Percentiles rank a stretch among this genome's conserved stretches.
Conservation (phyloP, 2,329 filamentous ascomycete species). For the Colletotrichum tropicicola region DNA sequence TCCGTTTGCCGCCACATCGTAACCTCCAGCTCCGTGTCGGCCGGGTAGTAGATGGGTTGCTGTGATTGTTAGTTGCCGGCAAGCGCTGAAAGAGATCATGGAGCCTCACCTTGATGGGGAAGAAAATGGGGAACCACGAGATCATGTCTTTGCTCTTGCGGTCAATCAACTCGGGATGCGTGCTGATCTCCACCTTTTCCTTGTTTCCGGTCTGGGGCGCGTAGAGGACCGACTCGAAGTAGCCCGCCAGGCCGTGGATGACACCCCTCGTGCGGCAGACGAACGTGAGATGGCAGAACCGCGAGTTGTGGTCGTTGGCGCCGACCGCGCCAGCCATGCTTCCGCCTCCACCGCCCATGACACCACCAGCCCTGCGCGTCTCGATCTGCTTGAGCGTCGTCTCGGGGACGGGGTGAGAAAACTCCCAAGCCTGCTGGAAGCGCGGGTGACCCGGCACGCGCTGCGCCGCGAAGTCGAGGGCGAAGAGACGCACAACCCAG, state of each 20-base stretch:
- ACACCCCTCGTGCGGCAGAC: conserved; percentile 81
- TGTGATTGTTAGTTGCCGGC: conserved; percentile 45
- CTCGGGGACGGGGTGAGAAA: conserved; percentile 76
- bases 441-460: conserved; percentile 63
- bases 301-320: conserved; percentile 89
- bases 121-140: conserved; percentile 99
- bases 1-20: conserved; percentile 98
- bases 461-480: conserved; percentile 81
- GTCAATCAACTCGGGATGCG: conserved; percentile 90
- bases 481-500: conserved; percentile 92
- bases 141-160: conserved; percentile 97
- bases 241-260: conserved; percentile 90
- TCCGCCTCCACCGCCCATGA: conserved; percentile 73
- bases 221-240: conserved; percentile 97
- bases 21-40: conserved; percentile 84
- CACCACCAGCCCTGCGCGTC: conserved; percentile 69
- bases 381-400: conserved; percentile 63
- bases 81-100: background rate
- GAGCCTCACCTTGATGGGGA: conserved; percentile 83
- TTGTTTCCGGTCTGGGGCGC: conserved; percentile 54
- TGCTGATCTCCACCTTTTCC: conserved; percentile 84
- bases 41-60: conserved; percentile 87
- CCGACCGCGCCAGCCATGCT: conserved; percentile 80
- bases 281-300: conserved; percentile 83
- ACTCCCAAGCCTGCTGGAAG: conserved; percentile 85